Base-by-base conservation (phyloP, 495 filamentous ascomycete genomes). In the Margaritispora aquatica region DNA sequence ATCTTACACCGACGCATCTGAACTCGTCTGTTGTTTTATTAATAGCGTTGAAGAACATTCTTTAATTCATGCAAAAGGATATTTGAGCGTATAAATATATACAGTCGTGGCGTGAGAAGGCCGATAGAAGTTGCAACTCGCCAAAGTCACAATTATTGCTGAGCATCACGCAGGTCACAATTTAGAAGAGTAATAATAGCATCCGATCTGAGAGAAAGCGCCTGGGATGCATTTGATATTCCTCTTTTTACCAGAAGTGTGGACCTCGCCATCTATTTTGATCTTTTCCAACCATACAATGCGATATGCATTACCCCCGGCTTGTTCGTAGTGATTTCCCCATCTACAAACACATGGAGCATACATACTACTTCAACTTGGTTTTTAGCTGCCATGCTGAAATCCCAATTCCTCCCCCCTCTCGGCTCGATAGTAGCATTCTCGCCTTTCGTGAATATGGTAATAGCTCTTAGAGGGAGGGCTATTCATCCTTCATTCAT, bases 401-500 rank as follows among this genome's bases (percentile, higher is more conserved):
- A 34, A 34, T 5, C 29, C 29, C 29, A 5, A 5, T 34, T 34
- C 15, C 29, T 34, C 29, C n/a, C n/a, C 29, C 29, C 29, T 34
- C 38, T 8, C 15, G 38, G 38, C 38, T 44, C 38, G 38, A 17
- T 44, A 3, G 4, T 44, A 3, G 19, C 7, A 44, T 44, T 17
- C 10, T 15, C 38, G 38, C 10, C 15, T 44, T n/a, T 9, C 3
- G 38, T 8, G 3, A 3, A 7, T 44, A 10, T 44, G 17, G 7
- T n/a, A 44, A 44, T n/a, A 3, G 19, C 19, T 3, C 19, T 34
- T 13, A 44, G 19, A 3, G 11, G 4, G 3, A 7, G 7, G 17
- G 38, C 3, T 44, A 17, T 10, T 44, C 38, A 44, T 44, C 47
- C 44, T 54, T 59, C 59, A n/a, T 0, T n/a, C 23, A 62, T 70